Base-by-base conservation (phyloP, 331 rosid species). In the Cydonia oblonga region DNA sequence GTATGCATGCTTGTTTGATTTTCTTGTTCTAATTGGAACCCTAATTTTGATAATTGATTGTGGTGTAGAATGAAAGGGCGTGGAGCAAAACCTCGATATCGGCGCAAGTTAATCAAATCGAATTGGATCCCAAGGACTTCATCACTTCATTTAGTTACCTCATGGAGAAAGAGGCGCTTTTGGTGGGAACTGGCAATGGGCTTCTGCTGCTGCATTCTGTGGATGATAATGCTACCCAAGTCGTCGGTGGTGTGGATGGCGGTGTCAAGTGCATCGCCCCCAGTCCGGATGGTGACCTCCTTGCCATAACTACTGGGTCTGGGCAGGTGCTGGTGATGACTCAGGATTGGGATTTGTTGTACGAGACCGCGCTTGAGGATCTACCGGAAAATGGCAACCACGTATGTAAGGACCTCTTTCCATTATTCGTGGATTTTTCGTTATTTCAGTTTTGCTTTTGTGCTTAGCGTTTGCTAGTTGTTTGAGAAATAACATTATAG, bases 271-370 rank as follows among this genome's bases (percentile, higher is more conserved):
- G 89, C 19, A 80, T 95, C 22, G 83, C 97, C 9, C 96, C 91
- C 19, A 91, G 98, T 32, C 98, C 98, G 1, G 98, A 95, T 74
- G 98, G 98, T 20, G 98, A 95, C 78, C 75, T 93, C 24, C 76
- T 91, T 7, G 87, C 86, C 29, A 73, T 88, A 3, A 64, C 78
- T 44, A 84, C 92, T 35, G 92, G 96, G 32, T 78, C 82, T 24
- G 89, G 86, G 33, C 93, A 86, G 84, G 77, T 89, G 58, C 79
- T 93, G 68, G 84, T 93, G 9, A 91, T 93, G 97, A 91, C 96
- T 51, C 91, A 77, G 66, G 98, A 93, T 78, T 93, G 97, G 98
- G 97, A 93, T 76, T 83, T 93, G 89, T 69, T 91, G 77, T 84
- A 84, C 7, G 98, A 91, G 87, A 79, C 87, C 0, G 56, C 84